Evolutionary conservation across 2,329 filamentous ascomycete species (phyloP).

Genomic region (Xylariaceae sp.): DNA sequence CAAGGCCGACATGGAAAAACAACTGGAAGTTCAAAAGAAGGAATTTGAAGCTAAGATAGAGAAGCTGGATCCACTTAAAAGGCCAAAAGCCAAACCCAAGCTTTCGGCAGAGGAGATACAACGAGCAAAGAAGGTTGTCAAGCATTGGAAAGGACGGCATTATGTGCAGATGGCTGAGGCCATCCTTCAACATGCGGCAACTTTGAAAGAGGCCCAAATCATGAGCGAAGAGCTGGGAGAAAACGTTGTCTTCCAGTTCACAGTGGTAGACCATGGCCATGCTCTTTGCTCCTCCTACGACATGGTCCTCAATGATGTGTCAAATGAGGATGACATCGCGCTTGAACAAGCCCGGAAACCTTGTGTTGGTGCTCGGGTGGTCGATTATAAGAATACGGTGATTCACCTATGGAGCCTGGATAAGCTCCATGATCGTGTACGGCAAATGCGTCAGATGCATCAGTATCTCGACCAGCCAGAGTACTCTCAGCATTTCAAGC

Average conservation of each 20-base stretch:
- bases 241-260: constrained; percentile 92
- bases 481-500: constrained; percentile 88
- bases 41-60: constrained; percentile 86
- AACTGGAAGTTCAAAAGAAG: constrained; percentile 82
- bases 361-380: constrained; percentile 86
- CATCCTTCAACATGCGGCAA: constrained; percentile 84
- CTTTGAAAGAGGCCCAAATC: constrained; percentile 93
- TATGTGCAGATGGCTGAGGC: constrained; percentile 95
- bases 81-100: constrained; percentile 65
- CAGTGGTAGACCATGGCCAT: constrained; percentile 87
- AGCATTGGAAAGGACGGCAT: constrained; percentile 81
- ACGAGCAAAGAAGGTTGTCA: constrained; percentile 69
- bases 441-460: constrained; percentile 94
- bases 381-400: constrained; percentile 86
- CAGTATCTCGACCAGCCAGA: constrained; percentile 96
- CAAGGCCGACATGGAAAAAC: constrained; percentile 88
- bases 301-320: constrained; percentile 89
- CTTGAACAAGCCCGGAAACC: constrained; percentile 85
- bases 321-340: constrained; percentile 81
- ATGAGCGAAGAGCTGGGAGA: constrained; percentile 98
- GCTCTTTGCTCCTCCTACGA: constrained; percentile 93
- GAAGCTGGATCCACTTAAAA: constrained; percentile 71
- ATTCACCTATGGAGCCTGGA: constrained; percentile 94
- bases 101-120: constrained; percentile 76
- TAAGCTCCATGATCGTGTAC: constrained; percentile 86